Evolutionary conservation across 164 flowering plant genomes (phyloP), one percentile per base, ranked within the genome.

Genomic region (Sedum album): DNA sequence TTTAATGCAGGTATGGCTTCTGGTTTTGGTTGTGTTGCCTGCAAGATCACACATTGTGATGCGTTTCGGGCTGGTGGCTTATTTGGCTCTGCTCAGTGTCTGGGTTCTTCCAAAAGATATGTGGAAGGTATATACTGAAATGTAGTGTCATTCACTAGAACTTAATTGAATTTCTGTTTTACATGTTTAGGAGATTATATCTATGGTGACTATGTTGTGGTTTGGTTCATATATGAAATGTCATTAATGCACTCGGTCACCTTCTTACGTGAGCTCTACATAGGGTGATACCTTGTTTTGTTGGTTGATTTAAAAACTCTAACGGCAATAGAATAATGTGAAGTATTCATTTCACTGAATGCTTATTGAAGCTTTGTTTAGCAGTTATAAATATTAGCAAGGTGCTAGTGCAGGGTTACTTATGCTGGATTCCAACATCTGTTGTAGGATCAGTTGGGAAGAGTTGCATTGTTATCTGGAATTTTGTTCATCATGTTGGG

Each of bases 371-470:
- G 6, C n/a, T 28, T 31, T 70, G 25, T 64, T 42, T 69, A 28
- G 31, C 38, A 14, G 28, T 63, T 62, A n/a, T 55, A 26, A 39
- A 65, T 28, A 68, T 46, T 31, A 48, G 41, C 31, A 69, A 66
- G 35, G 55, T 74, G 71, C 77, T 75, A 75, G 73, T 75, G 78
- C 76, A 72, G 72, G 76, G 72, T 41, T 49, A 26, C 74, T 39
- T 62, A 60, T 74, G 60, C 67, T 70, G 72, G 68, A 70, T 67
- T 72, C 55, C 44, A 31, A 70, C 78, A 61, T 67, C 55, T 65
- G 36, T 78, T 84, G 74, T 75, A 94, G 99, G 96, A 91, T 79
- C 99, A 94, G 84, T 68, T 95, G 82, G 96, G 88, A 75, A 85
- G 99, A 82, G 96, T 89, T 55, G 73, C 82, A 4, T 75, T 95